phyloP scores from a whole-genome alignment of 768 basidiomycete genomes.

The Nevesoporus exiguus region DNA sequence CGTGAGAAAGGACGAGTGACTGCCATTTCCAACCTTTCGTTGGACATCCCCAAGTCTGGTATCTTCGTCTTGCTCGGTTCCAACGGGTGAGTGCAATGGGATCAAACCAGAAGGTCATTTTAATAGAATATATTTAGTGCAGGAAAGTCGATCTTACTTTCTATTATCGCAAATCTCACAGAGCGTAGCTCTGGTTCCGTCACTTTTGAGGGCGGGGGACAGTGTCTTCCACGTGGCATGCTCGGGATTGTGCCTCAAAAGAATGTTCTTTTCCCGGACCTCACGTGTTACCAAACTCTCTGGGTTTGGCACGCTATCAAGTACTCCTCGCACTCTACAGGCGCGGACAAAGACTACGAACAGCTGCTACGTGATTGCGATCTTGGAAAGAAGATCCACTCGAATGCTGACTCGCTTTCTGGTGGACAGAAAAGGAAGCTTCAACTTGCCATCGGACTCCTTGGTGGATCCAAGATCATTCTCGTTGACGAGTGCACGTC shows the following conservation, averaged over 20 bases:
- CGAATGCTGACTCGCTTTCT: constrained; percentile 62
- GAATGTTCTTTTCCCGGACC: constrained; percentile 76
- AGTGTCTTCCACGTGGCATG: constrained; percentile 57
- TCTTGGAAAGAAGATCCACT: constrained; percentile 62
- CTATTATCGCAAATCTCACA: constrained; percentile 61
- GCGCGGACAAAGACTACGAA: constrained; percentile 52
- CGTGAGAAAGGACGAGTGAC: constrained; percentile 48
- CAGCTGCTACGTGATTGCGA: constrained; percentile 72
- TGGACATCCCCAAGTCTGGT: constrained; percentile 67
- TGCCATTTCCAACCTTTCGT: constrained; percentile 62
- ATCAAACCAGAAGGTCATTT: no score
- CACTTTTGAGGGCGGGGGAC: constrained; percentile 48
- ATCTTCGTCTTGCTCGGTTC: constrained; percentile 79
- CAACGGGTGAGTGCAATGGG: constrained; percentile 45
- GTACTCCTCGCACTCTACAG: constrained; percentile 41
- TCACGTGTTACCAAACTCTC: constrained; percentile 71
- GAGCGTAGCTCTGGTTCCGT: constrained; percentile 58
- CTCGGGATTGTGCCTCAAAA: constrained; percentile 81
- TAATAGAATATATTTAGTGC: constrained; percentile 43
- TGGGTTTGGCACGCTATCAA: constrained; percentile 73
- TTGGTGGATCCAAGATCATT: constrained; percentile 69
- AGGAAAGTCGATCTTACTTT: constrained; percentile 72
- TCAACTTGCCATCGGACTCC: constrained; percentile 75
- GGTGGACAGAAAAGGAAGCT: constrained; percentile 84
- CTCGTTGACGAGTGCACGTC: constrained; percentile 73